Conservation (phyloP, 2,329 filamentous ascomycete species). For the Epicoccum nigrum region DNA sequence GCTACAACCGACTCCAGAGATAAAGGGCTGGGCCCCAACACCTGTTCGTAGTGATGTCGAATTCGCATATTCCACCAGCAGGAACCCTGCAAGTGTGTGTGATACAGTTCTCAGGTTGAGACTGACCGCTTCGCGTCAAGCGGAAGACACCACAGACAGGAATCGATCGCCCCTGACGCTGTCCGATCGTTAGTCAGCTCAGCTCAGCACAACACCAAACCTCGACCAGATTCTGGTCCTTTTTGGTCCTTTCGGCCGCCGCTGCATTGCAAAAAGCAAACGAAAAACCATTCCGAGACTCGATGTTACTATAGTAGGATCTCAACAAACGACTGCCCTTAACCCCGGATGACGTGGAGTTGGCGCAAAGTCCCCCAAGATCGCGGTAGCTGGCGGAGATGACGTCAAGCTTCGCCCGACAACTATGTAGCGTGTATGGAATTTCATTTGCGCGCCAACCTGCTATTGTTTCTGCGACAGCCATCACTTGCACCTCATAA, state of each 20-base stretch:
- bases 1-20: slow-evolving; percentile 6
- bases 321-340: slow-evolving; percentile 4
- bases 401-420: slow-evolving; percentile 17
- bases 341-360: slow-evolving; percentile 18
- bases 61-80: slow-evolving; percentile 1
- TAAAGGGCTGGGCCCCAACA: slow-evolving; percentile 15
- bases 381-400: slow-evolving; percentile 15
- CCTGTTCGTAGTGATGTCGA: slow-evolving; percentile 8
- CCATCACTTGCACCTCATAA: slow-evolving; percentile 7
- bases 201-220: no score
- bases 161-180: slow-evolving; percentile 3
- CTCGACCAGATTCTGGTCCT: slow-evolving; percentile 1
- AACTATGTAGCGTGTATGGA: slow-evolving; percentile 16
- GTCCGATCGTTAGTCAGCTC: neutral
- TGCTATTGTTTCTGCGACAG: slow-evolving; percentile 10
- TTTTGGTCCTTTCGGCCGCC: slow-evolving; percentile 7
- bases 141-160: slow-evolving; percentile 4
- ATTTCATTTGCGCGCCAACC: slow-evolving; percentile 15
- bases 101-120: slow-evolving; percentile 1
- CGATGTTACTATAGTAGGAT: no score
- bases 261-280: slow-evolving; percentile 1
- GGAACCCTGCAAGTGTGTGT: neutral
- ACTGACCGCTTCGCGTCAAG: slow-evolving; percentile 5
- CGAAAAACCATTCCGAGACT: no score
- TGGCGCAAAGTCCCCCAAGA: slow-evolving; percentile 9